Base-by-base conservation (phyloP, 169 alveolate genomes). In the Plasmodium knowlesi region DNA sequence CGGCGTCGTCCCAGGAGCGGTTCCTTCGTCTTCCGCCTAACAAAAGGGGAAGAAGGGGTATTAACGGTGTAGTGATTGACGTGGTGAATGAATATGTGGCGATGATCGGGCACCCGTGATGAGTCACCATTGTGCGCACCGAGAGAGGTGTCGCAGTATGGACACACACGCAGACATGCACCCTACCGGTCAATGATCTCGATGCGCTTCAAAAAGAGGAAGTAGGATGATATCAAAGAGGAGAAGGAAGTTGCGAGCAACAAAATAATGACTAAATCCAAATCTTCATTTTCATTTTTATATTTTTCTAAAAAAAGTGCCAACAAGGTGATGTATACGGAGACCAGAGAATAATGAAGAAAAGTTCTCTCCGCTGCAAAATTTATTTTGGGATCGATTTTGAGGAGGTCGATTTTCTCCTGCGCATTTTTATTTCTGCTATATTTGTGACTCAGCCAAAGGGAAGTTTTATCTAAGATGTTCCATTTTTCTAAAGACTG, bases 331-430 rank as follows among this genome's bases (percentile, higher is more conserved):
- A 93, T 84, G 81, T 95, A 96, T 12, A 96, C 92, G 22, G 97
- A 94, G 80, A 96, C 80, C 32, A 92, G 90, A 32, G 95, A 46
- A 93, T 96, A 96, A 93, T 96, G 97, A 30, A 96, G 93, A 84
- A 96, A 93, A 2, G 97, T 96, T 73, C 98, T 94, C 57, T 96
- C 98, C 1, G 96, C 96, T 12, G 98, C 98, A 79, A 96, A 96
- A 78, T 95, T 82, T 28, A 96, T 84, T 93, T 96, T 96, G 25
- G 98, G 98, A 70, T 96, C 98, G 30, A 96, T 79, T 92, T 95
- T 96, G 6, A 84, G 54, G 25, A 95, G 30, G 70, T 84, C 78
- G n/a, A 93, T 93, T 72, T 76, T 82, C 25, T 93, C 83, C 46
- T 67, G 53, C 53, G 28, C 80, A 25, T 82, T 76, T 28, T 41